Base-by-base conservation (phyloP, 2,329 filamentous ascomycete species). In the Colletotrichum theobromicola region DNA sequence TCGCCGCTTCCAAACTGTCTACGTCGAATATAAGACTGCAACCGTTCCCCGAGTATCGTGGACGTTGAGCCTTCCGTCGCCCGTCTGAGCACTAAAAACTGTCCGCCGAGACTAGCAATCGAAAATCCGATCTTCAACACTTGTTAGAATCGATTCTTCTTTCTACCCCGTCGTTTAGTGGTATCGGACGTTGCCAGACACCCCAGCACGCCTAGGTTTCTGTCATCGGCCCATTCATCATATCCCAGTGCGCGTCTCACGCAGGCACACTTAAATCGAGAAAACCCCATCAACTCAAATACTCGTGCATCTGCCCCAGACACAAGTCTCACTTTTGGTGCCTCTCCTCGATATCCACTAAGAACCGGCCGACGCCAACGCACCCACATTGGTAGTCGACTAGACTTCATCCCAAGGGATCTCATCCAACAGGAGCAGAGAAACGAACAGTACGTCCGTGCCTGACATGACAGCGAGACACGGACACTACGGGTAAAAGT, bases 381-480 rank as follows among this genome's bases (percentile, higher is more conserved):
- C 67, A 24, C n/a, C 55, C 62, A 72, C 55, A 30, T 32, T 53
- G 28, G 34, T 26, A 35, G 34, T 30, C 55, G 15, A 42, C 58
- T 68, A 34, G 61, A 60, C 32, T 42, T 61, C 30, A 55, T 60
- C 64, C 21, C 58, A 74, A 73, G 64, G 69, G 72, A 70, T 18
- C 28, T 35, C 63, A 35, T 37, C 24, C 58, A 58, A 73, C 63
- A 50, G 70, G 64, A 46, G 32, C 35, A 34, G n/a, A 60, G 32
- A 37, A 57, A 58, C 46, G 63, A 75, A 75, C 70, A 69, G 73
- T 75, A 69, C 58, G 73, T 73, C 70, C 70, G 73, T 75, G 70
- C 73, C 73, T 73, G 69, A 73, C 73, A 73, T 73, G 73, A 72
- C 63, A 75, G 70, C 70, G 64, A 75, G 73, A 75, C 73, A 75